Conservation (phyloP, 192 early-diverging fungal genomes). For the Backusella luteola region DNA sequence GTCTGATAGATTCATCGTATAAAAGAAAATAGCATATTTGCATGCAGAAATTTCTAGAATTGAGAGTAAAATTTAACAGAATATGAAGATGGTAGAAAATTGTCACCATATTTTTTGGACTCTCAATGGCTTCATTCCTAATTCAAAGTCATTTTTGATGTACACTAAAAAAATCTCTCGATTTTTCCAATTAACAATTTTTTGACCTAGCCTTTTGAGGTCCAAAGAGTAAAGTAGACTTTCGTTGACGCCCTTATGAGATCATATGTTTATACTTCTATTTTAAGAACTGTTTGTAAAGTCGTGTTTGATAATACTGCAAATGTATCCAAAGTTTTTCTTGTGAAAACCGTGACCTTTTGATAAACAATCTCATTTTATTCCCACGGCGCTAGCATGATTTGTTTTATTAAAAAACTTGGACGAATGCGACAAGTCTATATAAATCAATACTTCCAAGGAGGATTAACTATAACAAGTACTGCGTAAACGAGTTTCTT, state of each 20-base stretch:
- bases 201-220: neutral
- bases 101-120: neutral
- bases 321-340: neutral
- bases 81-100: neutral
- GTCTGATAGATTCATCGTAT: neutral
- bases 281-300: neutral
- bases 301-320: neutral
- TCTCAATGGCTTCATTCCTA: neutral
- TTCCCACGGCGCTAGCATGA: neutral
- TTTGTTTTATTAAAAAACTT: neutral
- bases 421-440: neutral
- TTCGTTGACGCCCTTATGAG: neutral
- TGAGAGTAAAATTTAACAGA: neutral
- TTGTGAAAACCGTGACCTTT: neutral
- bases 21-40: neutral
- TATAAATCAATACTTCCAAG: neutral
- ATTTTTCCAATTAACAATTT: neutral
- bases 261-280: neutral
- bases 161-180: neutral
- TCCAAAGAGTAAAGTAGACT: neutral
- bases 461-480: neutral
- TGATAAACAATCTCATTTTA: neutral
- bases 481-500: neutral
- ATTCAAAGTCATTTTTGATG: neutral
- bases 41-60: neutral